Percentiles rank a stretch among this genome's conserved stretches.
These are phyloP conservation scores for Fusarium anguioides DNA, from an alignment of 2,329 filamentous ascomycete genomes.

Conservation along the genomic window DNA sequence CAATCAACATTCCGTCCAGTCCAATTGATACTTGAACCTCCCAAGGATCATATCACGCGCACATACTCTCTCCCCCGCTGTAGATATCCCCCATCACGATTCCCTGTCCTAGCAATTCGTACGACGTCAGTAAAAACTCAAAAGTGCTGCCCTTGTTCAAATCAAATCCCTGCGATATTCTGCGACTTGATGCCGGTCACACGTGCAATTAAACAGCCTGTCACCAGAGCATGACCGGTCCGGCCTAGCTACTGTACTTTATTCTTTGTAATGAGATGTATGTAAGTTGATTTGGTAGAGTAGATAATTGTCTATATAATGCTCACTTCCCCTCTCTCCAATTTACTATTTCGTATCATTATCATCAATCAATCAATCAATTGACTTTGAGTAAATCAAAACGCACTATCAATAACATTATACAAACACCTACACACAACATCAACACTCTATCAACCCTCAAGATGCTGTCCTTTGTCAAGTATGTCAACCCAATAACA, in stretches of 20 bases:
- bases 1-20: slow-evolving; percentile 11
- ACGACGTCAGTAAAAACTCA: slow-evolving; percentile 30
- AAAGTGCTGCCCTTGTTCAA: background rate
- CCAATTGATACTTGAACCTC: too few species aligned
- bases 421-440: background rate
- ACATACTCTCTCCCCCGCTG: slow-evolving; percentile 12
- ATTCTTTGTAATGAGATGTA: slow-evolving; percentile 13
- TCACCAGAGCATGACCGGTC: slow-evolving; percentile 31
- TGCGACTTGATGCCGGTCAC: slow-evolving; percentile 26
- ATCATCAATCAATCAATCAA: slow-evolving; percentile 11
- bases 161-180: slow-evolving; percentile 15
- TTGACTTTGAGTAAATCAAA: background rate
- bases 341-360: background rate
- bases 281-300: slow-evolving; percentile 4
- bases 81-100: slow-evolving; percentile 7
- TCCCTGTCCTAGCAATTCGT: slow-evolving; percentile 18
- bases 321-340: background rate
- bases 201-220: slow-evolving; percentile 16
- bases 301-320: slow-evolving; percentile 25
- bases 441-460: background rate
- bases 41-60: slow-evolving; percentile 28
- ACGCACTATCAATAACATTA: background rate
- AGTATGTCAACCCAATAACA: slow-evolving; percentile 10
- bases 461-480: slow-evolving; percentile 41
- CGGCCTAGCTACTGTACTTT: slow-evolving; percentile 7